Evolutionary conservation across 2,329 filamentous ascomycete genomes (phyloP), one percentile per base, ranked within the genome.

Genomic region (Alternaria triticina): DNA sequence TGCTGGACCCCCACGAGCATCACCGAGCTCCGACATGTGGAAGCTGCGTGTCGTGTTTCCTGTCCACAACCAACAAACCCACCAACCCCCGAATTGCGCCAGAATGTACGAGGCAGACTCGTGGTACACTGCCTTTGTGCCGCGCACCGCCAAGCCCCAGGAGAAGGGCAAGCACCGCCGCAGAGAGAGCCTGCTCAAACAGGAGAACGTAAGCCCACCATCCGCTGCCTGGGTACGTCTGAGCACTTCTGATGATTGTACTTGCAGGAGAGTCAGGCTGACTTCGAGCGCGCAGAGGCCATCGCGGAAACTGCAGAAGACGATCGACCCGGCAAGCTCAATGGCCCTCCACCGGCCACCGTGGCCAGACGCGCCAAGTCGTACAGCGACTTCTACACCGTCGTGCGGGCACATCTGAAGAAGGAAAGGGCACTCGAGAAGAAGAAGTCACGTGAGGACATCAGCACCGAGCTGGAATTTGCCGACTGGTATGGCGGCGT

Each of bases 311-410:
- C 88, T 5, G 83, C 83, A 68, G 89, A 92, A 68, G 89, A 92
- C 72, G 87, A 89, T 36, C 77, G 82, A 6, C 61, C 68, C 6
- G 83, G 87, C 52, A 81, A 84, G 66, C 77, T 82, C 51, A 85
- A 86, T 72, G 86, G 84, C 1, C 91, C 91, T 12, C 91, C 91
- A 12, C 86, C 89, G 73, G 88, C 91, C 15, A 89, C 86, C 9
- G 74, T 93, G 44, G 81, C 85, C 47, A 85, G 89, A 62, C 86
- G 92, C 76, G 88, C 91, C 54, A 90, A 89, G 72, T 95, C 92
- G n/a, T 91, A 91, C 79, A 91, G 90, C 70, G 89, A 93, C 79
- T 92, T 94, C 77, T 90, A 92, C 81, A 84, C 88, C 73, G 86
- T 88, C 36, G 87, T 87, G 59, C 84, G 84, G 56, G 84, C 85